Conservation (phyloP, 176 grass and related monocot species). For the Triticum urartu region DNA sequence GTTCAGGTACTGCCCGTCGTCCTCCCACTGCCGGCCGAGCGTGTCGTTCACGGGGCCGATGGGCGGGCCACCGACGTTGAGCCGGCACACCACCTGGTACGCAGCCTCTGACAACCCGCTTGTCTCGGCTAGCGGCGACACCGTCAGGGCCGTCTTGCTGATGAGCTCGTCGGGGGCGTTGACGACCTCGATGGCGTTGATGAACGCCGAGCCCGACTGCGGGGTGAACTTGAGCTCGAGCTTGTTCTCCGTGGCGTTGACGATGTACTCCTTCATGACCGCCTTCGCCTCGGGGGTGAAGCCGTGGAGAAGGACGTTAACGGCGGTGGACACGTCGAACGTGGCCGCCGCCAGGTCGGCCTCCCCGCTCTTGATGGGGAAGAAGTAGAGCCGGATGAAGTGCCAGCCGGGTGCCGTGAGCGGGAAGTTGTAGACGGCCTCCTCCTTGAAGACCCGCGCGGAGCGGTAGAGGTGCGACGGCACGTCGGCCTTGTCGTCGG, state of each 20-base stretch:
- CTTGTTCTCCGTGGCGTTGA: constrained; percentile 68
- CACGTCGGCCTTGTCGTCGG: constrained; percentile 39
- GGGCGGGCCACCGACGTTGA: constrained; percentile 73
- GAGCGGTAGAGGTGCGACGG: constrained; percentile 58
- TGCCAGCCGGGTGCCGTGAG: constrained; percentile 66
- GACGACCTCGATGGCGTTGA: constrained; percentile 92
- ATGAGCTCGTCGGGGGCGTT: constrained; percentile 71
- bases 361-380: constrained; percentile 54
- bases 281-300: constrained; percentile 56
- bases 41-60: constrained; percentile 78
- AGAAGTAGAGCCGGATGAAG: constrained; percentile 79
- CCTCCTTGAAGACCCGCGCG: constrained; percentile 62
- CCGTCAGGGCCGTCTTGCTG: constrained; percentile 45
- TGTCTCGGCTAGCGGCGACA: constrained; percentile 47
- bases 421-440: constrained; percentile 80
- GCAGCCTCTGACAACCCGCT: constrained; percentile 42
- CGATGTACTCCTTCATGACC: constrained; percentile 68
- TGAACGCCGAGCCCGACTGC: constrained; percentile 61
- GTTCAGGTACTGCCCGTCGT: constrained; percentile 47
- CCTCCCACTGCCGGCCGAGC: constrained; percentile 65
- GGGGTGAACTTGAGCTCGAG: constrained; percentile 63
- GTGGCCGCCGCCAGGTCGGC: constrained; percentile 55
- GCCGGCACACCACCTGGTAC: constrained; percentile 70
- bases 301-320: constrained; percentile 77
- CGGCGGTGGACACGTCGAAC: constrained; percentile 64